Base-by-base conservation (phyloP, 768 basidiomycete species). In the Rhizopogon sp. region DNA sequence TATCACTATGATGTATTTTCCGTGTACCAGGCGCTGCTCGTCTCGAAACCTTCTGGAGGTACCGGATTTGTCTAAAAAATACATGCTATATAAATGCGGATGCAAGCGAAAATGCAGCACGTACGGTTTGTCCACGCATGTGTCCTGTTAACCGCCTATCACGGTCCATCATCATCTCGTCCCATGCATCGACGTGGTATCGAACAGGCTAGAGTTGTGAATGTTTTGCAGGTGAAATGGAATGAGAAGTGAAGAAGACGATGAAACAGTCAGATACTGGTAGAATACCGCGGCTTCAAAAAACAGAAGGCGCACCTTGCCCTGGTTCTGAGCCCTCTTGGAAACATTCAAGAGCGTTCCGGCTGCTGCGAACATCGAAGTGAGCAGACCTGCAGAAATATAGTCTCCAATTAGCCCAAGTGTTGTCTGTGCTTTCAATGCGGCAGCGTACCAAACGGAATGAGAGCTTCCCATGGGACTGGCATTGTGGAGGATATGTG, bases 391-490 rank as follows among this genome's bases (percentile, higher is more conserved):
- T 95, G 56, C 35, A 56, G 67, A 42, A 53, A 42, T 16, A 28
- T 43, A 1, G n/a, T 7, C 22, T 25, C 35, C 10, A 5, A 17
- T 54, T 13, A 37, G 25, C 11, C 20, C 6, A 43, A 17, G 1
- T 43, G 3, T 49, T 11, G 4, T 5, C 33, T 49, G 6, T 9
- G 22, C 22, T 11, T 20, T 14, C 9, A 29, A 17, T 8, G 20
- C 49, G 50, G 49, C 58, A 50, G 49, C 58, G 56, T 58, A 94
- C 95, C 95, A 66, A 95, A 94, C 45, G 95, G 95, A 77, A 98
- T 90, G 63, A 98, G 81, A 50, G 95, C 93, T 76, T 98, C 94
- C 88, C 90, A 98, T 62, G 94, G 95, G 63, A 97, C 87, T 54
- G 95, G 95, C 95, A 96, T 96, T 62, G 60, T 78, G 44, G 17